Evolutionary conservation across 2,329 filamentous ascomycete genomes (phyloP), one percentile per base, ranked within the genome.

Genomic region (Fusarium foetens): DNA sequence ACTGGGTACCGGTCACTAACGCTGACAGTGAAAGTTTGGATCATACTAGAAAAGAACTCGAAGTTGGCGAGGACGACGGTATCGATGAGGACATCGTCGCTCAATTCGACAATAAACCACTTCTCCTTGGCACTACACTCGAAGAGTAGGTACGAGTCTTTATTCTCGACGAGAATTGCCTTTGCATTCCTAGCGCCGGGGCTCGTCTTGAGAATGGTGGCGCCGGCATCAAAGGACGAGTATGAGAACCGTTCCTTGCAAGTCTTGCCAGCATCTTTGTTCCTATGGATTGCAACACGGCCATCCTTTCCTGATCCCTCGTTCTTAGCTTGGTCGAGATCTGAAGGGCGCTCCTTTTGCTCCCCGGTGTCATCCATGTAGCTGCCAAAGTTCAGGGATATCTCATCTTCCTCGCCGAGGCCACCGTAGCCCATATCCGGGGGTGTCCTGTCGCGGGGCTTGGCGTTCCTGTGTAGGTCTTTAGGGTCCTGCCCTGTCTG

Each of bases 191-290:
- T 97, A 61, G 93, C 93, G 70, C 95, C 92, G 7, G 89, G 86
- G 78, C 97, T 97, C 5, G 94, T 94, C 84, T 98, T 98, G 69
- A 97, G 86, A 33, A 98, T 90, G 1, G 94, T 98, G 17, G 96
- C 96, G 16, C 96, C 96, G 68, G 94, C 97, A 80, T 99, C 96
- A 78, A 98, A 98, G 2, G 95, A 98, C 11, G 96, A 94, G 82
- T 97, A 99, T 60, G 97, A 98, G 82, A 97, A 98, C 48, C 96
- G 89, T 82, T 98, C 96, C 82, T 98, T 98, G 87, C 95, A 98
- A 0, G 96, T 99, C 81, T 94, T 97, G 12, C 96, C 96, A 8
- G 96, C 96, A 81, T 98, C 95, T 81, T 97, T 98, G 79, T 93
- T 94, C 41, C 94, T 89, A 68, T 90, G 87, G 39, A 87, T 84